Percentiles rank a stretch among this genome's conserved stretches.
Conservation (phyloP, 1,284 basidiomycete genomes). For the Trametes pubescens region DNA sequence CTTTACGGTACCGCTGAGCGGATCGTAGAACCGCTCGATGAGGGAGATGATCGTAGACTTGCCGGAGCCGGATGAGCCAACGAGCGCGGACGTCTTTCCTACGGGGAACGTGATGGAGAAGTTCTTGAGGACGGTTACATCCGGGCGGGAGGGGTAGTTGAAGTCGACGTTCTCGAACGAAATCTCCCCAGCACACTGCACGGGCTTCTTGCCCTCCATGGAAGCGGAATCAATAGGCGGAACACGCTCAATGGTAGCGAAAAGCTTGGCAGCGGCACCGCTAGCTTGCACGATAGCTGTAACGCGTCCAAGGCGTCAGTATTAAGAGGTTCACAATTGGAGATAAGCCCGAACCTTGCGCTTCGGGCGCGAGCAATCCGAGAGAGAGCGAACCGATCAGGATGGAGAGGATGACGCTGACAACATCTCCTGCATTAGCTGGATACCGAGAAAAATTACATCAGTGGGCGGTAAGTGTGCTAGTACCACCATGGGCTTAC, state of each 20-base stretch:
- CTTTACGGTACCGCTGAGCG: conserved; percentile 73
- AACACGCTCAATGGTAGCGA: conserved; percentile 88
- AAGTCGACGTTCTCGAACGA: conserved; percentile 83
- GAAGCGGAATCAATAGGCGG: conserved; percentile 87
- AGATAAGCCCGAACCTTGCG: conserved; percentile 63
- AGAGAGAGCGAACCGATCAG: conserved; percentile 91
- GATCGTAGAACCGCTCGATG: conserved; percentile 92
- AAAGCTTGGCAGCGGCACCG: conserved; percentile 93
- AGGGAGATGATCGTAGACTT: conserved; percentile 85
- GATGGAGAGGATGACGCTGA: conserved; percentile 87
- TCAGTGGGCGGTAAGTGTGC: neutral
- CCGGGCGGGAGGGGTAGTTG: conserved; percentile 90
- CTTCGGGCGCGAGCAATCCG: conserved; percentile 79
- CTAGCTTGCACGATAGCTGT: conserved; percentile 81
- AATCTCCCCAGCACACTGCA: conserved; percentile 79
- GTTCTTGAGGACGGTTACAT: conserved; percentile 86
- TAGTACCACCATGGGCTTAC: conserved; percentile 42
- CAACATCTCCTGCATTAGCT: conserved; percentile 73
- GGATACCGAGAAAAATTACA: neutral
- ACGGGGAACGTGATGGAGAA: conserved; percentile 75
- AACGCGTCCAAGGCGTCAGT: neutral
- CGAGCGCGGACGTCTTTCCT: conserved; percentile 85
- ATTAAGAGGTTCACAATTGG: neutral
- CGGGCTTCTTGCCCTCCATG: conserved; percentile 75
- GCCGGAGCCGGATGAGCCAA: conserved; percentile 91